These are phyloP conservation scores for Abelmoschus esculentus DNA, from an alignment of 345 rosid species.

Conservation along the genomic window DNA sequence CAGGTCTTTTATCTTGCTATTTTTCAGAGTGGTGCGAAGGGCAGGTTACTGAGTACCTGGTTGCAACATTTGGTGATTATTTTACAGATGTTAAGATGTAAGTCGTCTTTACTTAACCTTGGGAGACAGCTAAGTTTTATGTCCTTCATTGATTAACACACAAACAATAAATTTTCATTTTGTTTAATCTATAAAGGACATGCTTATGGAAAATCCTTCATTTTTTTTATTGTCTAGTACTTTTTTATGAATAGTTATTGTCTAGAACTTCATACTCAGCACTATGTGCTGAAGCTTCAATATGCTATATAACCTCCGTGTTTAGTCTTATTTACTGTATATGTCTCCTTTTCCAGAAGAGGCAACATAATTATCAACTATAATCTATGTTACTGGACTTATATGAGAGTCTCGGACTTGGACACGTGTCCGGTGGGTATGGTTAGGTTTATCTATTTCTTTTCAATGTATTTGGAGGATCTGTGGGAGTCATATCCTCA, in stretches of 20 bases:
- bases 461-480: too few relatives aligned
- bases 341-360: not conserved
- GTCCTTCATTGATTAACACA: not conserved
- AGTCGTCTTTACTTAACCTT: conserved; percentile 27
- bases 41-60: conserved; percentile 87
- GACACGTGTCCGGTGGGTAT: too few relatives aligned
- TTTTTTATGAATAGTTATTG: not conserved
- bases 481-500: too few relatives aligned
- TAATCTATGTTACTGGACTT: not conserved
- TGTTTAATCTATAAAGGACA: too few relatives aligned
- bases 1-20: conserved; percentile 17
- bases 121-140: not conserved
- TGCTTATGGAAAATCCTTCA: too few relatives aligned
- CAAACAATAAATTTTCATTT: too few relatives aligned
- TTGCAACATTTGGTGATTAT: conserved; percentile 93
- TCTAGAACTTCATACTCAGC: not conserved
- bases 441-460: too few relatives aligned
- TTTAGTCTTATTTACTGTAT: not conserved
- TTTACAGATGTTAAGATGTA: conserved; percentile 93
- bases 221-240: too few relatives aligned
- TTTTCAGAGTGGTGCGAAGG: conserved; percentile 93
- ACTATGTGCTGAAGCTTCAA: not conserved
- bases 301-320: conserved; percentile 1
- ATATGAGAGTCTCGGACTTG: too few relatives aligned
- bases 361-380: not conserved